Evolutionary conservation across 345 rosid species (phyloP), one percentile per base, ranked within the genome.

Genomic region (Salix brachista): DNA sequence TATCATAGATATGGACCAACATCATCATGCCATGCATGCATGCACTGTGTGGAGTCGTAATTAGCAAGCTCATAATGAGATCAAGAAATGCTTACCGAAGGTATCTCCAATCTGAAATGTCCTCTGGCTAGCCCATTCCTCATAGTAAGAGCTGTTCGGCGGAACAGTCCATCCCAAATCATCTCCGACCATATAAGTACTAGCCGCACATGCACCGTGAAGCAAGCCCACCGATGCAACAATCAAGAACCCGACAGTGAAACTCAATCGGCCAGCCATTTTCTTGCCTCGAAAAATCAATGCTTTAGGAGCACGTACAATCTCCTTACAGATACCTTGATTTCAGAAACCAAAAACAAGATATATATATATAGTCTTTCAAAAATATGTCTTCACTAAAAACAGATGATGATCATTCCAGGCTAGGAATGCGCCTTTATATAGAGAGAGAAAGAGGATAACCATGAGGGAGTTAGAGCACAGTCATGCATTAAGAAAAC

Each of bases 141-240:
- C 71, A 37, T 82, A 79, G 56, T 39, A 82, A 3, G 80, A 68
- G 71, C 56, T 72, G 23, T 54, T 79, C 12, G 80, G 80, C 39
- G 83, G 87, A 25, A 77, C 67, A 2, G 62, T 76, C 83, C 87
- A 81, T 21, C 81, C 83, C 39, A 9, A 21, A 26, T 37, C 19
- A 19, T 67, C 70, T 6, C 84, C 81, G 17, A 81, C 77, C 9
- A 19, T 30, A 34, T 79, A 76, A n/a, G 8, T 36, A 12, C 21
- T 41, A 28, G 62, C 11, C 26, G 80, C 78, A 21, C 56, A 54
- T 34, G 41, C 74, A 4, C 60, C 62, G 14, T 65, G 62, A 7
- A 77, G 48, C 6, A 73, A 11, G 44, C 25, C 71, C 44, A 60
- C 11, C 37, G 54, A 12, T 11, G 39, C 71, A 32, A 46, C 83